A percentile compares a stretch with the other conserved stretches of the same genome.
These are phyloP conservation scores for Pseudonitzschia delicatissima DNA, from an alignment of 108 stramenopile genomes.

Conservation along the genomic window DNA sequence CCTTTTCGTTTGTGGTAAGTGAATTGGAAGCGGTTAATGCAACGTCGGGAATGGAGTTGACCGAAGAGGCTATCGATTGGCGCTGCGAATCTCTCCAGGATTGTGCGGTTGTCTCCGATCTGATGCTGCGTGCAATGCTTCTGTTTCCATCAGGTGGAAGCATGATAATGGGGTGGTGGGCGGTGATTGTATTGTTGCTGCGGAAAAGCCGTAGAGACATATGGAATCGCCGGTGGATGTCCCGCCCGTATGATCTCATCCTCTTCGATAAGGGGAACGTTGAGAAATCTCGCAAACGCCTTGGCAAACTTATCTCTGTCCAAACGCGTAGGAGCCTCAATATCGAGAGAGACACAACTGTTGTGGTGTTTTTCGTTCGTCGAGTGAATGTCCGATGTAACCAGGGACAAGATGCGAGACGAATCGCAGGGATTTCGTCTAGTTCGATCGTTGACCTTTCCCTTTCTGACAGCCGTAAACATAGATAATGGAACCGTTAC, in stretches of 20 bases:
- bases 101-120: slow-evolving; percentile 27
- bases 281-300: slow-evolving; percentile 78
- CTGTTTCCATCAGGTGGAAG: slow-evolving; percentile 2
- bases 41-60: slow-evolving; percentile 9
- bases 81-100: slow-evolving; percentile 26
- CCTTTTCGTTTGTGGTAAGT: slow-evolving; percentile 15
- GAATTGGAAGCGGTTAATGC: slow-evolving; percentile 17
- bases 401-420: slow-evolving; percentile 55
- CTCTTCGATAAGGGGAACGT: slow-evolving; percentile 55
- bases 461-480: slow-evolving; percentile 68
- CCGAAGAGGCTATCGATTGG: not conserved
- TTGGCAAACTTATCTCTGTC: slow-evolving; percentile 87
- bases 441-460: slow-evolving; percentile 82
- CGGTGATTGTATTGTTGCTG: slow-evolving; percentile 4
- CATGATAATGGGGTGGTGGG: not conserved
- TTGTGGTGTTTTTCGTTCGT: slow-evolving; percentile 20
- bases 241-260: slow-evolving; percentile 5
- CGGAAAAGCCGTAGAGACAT: not conserved
- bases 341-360: slow-evolving; percentile 58
- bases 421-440: slow-evolving; percentile 52
- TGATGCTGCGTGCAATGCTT: slow-evolving; percentile 21
- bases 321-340: slow-evolving; percentile 81
- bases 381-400: slow-evolving; percentile 30
- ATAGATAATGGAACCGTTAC: slow-evolving; percentile 55
- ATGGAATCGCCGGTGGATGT: not conserved